Percentiles rank a stretch among this genome's conserved stretches.
These are phyloP conservation scores for Juncus effusus DNA, from an alignment of 176 grass and related monocot genomes.

Conservation along the genomic window DNA sequence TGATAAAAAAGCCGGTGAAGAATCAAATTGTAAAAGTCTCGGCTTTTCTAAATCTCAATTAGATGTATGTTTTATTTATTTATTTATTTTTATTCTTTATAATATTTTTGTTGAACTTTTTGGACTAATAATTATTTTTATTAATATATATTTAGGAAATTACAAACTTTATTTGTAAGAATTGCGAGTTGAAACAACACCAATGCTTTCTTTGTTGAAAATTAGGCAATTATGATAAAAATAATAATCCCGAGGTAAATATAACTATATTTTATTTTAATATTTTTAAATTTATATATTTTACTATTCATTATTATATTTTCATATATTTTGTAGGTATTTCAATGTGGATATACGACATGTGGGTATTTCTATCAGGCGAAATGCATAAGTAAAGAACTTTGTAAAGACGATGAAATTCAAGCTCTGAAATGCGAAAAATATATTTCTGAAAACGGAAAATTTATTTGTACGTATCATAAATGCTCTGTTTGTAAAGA, in stretches of 20 bases:
- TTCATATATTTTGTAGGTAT: constrained; percentile 51
- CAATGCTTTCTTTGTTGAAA: constrained; percentile 87
- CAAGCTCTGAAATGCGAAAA: constrained; percentile 47
- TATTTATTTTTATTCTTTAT: constrained; percentile 13
- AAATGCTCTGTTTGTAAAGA: constrained; percentile 65
- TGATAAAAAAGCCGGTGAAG: constrained; percentile 49
- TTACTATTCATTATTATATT: not conserved
- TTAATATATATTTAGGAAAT: constrained; percentile 44
- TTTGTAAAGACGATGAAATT: constrained; percentile 39
- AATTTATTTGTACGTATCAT: constrained; percentile 81
- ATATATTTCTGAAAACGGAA: constrained; percentile 50
- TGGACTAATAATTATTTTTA: not conserved
- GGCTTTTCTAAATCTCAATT: constrained; percentile 54
- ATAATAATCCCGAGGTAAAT: constrained; percentile 63
- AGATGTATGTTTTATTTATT: constrained; percentile 52
- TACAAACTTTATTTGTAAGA: constrained; percentile 71
- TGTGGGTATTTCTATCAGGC: constrained; percentile 96
- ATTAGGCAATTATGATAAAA: constrained; percentile 64
- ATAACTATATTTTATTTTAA: constrained; percentile 1
- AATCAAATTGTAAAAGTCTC: constrained; percentile 65
- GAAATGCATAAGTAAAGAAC: constrained; percentile 60
- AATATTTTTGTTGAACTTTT: constrained; percentile 14
- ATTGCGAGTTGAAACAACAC: constrained; percentile 77
- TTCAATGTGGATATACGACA: constrained; percentile 86
- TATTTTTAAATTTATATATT: too few relatives aligned